A percentile compares a stretch with the other conserved stretches of the same genome.
Conservation (phyloP, 768 basidiomycete species). For the Clitopilus passeckerianus region DNA sequence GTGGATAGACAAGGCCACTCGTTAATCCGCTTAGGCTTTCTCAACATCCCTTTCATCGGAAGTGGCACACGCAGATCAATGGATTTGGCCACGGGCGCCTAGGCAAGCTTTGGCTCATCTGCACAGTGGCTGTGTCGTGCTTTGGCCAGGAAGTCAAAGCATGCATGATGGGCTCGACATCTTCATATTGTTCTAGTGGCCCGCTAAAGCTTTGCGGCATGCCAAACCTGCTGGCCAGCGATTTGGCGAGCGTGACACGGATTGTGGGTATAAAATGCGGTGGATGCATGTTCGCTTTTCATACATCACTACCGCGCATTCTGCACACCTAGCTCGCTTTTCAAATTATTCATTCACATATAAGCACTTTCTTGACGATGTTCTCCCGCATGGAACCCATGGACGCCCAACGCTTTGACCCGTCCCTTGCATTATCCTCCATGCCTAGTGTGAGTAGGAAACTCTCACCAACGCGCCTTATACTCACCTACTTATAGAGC, state of each 20-base stretch:
- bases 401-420: constrained; percentile 25
- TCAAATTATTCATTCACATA: constrained; percentile 1
- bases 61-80: background rate
- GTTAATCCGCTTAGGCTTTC: background rate
- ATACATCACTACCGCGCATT: constrained; percentile 1
- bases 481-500: background rate
- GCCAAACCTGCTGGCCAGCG: background rate
- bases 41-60: background rate
- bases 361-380: constrained; percentile 4
- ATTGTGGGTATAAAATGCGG: background rate
- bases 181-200: background rate
- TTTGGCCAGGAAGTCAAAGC: background rate
- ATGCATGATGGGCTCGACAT: background rate
- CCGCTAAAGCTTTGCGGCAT: background rate
- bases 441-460: background rate
- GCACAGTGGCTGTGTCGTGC: background rate
- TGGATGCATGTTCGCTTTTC: background rate
- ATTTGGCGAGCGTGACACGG: background rate
- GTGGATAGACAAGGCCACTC: background rate
- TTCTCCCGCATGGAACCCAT: constrained; percentile 10
- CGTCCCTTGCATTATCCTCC: background rate
- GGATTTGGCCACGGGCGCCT: background rate
- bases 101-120: background rate
- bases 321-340: constrained; percentile 4
- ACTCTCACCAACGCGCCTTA: background rate